These are phyloP conservation scores for Bauhinia variegata DNA, from an alignment of 306 rosid species.

Conservation along the genomic window DNA sequence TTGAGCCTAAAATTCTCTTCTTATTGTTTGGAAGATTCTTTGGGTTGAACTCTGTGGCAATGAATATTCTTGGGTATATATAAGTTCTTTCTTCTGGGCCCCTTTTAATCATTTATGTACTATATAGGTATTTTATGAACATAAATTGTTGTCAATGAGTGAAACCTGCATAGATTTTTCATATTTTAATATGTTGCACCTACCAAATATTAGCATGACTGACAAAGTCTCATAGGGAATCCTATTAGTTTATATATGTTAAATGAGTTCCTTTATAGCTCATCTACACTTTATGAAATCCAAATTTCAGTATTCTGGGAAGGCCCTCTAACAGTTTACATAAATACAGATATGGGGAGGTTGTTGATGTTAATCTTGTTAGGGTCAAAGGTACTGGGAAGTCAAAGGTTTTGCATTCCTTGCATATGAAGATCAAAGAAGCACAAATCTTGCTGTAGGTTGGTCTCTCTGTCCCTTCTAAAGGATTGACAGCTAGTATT, in stretches of 20 bases:
- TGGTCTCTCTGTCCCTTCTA: conserved; percentile 34
- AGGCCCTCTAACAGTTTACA: neutral
- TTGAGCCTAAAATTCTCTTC: too few relatives aligned
- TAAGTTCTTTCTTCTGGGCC: neutral
- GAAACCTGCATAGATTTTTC: neutral
- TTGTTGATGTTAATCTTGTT: conserved; percentile 90
- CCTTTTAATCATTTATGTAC: too few relatives aligned
- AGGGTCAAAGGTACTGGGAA: conserved; percentile 90
- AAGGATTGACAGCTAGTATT: neutral
- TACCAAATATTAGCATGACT: neutral
- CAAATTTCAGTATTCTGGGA: neutral
- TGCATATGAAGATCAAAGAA: conserved; percentile 92
- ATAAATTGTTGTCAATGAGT: neutral
- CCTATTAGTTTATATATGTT: neutral
- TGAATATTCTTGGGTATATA: neutral
- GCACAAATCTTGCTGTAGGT: conserved; percentile 93
- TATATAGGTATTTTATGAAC: neutral
- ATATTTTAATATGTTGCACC: neutral
- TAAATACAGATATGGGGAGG: conserved; percentile 69
- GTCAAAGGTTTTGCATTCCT: conserved; percentile 91
- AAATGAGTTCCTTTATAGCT: neutral
- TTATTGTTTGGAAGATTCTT: too few relatives aligned
- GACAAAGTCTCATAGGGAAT: neutral
- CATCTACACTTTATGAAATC: too few relatives aligned
- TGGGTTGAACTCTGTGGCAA: neutral